phyloP scores from a whole-genome alignment of 2,329 filamentous ascomycete species.

The Sordariomycetes sp. region DNA sequence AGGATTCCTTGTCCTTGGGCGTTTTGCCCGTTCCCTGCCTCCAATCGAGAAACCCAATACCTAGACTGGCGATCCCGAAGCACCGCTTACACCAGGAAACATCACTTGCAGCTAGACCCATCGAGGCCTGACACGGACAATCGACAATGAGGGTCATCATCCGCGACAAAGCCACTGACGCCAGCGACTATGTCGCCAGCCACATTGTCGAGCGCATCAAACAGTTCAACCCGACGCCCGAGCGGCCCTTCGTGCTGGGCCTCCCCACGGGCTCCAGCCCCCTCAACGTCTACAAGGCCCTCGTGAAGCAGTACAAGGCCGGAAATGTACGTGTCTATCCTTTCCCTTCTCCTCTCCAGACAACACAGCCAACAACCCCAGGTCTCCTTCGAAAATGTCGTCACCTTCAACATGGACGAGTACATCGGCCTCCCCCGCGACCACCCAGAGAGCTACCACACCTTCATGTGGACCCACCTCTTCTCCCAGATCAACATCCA shows the following conservation, averaged over 20 bases:
- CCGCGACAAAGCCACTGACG: conserved; percentile 53
- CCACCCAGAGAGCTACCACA: conserved; percentile 78
- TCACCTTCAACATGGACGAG: conserved; percentile 93
- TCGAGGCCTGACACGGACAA: background rate
- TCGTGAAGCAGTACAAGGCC: conserved; percentile 59
- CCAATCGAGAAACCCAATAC: background rate
- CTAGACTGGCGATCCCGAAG: background rate
- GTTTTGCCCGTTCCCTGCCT: background rate
- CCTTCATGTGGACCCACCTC: conserved; percentile 89
- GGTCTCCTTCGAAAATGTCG: conserved; percentile 76
- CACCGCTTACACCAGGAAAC: background rate
- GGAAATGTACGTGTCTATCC: conserved; percentile 33
- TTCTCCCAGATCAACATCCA: conserved; percentile 76
- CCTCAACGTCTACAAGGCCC: conserved; percentile 61
- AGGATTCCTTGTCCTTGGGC: background rate
- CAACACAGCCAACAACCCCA: conserved; percentile 20
- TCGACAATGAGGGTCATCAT: conserved; percentile 68
- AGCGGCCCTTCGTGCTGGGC: conserved; percentile 69
- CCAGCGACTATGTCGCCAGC: conserved; percentile 65
- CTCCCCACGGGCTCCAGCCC: conserved; percentile 76
- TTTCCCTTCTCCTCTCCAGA: conserved; percentile 6
- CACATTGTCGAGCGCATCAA: conserved; percentile 77
- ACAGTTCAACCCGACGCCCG: conserved; percentile 56
- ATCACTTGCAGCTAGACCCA: background rate
- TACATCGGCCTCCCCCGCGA: conserved; percentile 75